phyloP scores from a whole-genome alignment of 2,329 filamentous ascomycete species.

The Aureobasidium uvarum region DNA sequence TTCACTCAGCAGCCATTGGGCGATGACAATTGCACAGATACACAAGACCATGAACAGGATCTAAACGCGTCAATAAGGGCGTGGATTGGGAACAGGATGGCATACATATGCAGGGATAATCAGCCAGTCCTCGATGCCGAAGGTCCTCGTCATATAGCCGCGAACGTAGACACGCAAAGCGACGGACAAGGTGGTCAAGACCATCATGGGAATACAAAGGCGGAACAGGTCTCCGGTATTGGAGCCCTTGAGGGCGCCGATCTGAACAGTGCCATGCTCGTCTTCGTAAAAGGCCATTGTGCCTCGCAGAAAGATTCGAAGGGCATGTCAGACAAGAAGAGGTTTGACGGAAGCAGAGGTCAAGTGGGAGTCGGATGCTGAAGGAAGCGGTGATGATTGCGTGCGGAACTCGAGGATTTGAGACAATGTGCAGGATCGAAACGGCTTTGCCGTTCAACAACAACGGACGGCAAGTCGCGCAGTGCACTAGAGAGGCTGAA shows the following conservation, averaged over 20 bases:
- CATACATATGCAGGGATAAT: slow-evolving; percentile 26
- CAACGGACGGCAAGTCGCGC: not conserved
- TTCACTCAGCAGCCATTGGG: not conserved
- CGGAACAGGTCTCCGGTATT: not conserved
- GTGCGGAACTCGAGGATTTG: not conserved
- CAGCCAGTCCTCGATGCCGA: slow-evolving; percentile 26
- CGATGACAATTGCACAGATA: not conserved
- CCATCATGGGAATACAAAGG: slow-evolving; percentile 6
- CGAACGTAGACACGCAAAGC: slow-evolving; percentile 26
- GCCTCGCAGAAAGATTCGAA: not conserved
- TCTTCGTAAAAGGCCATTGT: slow-evolving; percentile 2
- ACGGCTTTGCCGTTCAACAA: not conserved
- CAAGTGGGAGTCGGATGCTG: not conserved
- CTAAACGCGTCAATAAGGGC: not conserved
- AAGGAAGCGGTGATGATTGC: not conserved
- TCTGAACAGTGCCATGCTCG: not conserved
- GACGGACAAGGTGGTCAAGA: slow-evolving; percentile 13
- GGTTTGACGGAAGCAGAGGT: not conserved
- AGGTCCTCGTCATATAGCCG: slow-evolving; percentile 25
- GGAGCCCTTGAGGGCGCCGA: not conserved
- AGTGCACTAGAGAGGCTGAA: not conserved
- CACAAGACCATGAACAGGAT: slow-evolving; percentile 1
- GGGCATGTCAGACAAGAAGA: not conserved
- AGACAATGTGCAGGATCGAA: not conserved
- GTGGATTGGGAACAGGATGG: not conserved